Evolutionary conservation across 1,284 basidiomycete species (phyloP).

Genomic region (Spongiforma sp.): DNA sequence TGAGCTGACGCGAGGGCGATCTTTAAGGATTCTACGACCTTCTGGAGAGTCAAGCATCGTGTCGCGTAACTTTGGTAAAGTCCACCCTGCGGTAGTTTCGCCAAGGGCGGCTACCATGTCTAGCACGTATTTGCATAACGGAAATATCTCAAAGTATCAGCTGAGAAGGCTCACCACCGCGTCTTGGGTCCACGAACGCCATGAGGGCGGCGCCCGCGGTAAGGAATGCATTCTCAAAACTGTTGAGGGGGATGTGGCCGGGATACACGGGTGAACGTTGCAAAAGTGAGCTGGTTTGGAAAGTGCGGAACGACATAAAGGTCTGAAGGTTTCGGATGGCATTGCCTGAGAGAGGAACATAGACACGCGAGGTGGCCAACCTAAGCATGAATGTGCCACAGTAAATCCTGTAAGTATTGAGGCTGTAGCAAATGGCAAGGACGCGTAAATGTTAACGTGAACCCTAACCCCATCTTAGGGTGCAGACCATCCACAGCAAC

Average conservation of each 20-base stretch:
- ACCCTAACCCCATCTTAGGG: slow-evolving; percentile 24
- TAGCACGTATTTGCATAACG: slow-evolving; percentile 36
- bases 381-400: background rate
- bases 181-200: slow-evolving; percentile 81
- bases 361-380: background rate
- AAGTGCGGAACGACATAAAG: slow-evolving; percentile 8
- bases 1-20: slow-evolving; percentile 85
- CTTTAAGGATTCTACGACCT: slow-evolving; percentile 82
- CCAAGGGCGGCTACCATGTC: slow-evolving; percentile 95
- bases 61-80: slow-evolving; percentile 81
- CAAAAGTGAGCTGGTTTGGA: slow-evolving; percentile 13
- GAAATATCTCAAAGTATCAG: background rate
- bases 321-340: background rate
- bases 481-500: background rate
- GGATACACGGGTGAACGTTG: slow-evolving; percentile 56
- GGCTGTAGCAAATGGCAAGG: background rate
- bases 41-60: slow-evolving; percentile 82
- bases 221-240: slow-evolving; percentile 85
- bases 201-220: slow-evolving; percentile 87
- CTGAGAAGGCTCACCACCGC: slow-evolving; percentile 71
- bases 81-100: slow-evolving; percentile 87
- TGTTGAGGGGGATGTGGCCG: slow-evolving; percentile 83
- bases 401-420: background rate
- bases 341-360: background rate
- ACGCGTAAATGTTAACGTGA: background rate